A percentile compares a stretch with the other conserved stretches of the same genome.
Evolutionary conservation across 192 early-diverging fungal species (phyloP).

Genomic region (Gryganskiella cystojenkinii): DNA sequence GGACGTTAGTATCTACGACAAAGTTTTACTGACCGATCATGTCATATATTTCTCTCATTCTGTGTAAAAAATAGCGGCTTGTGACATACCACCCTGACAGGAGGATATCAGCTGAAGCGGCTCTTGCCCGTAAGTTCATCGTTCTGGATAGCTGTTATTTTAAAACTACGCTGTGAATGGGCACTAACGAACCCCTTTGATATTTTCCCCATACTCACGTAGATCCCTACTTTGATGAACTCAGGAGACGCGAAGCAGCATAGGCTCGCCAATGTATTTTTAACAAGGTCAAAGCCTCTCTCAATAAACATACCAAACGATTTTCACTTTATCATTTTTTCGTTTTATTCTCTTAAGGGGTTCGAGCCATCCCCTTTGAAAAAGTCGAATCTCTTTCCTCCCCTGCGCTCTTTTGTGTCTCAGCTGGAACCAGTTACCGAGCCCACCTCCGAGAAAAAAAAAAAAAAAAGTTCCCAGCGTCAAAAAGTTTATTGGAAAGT

Average conservation of each 20-base stretch:
- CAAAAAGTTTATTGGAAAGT: too few species aligned
- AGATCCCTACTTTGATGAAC: constrained; percentile 51
- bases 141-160: neutral
- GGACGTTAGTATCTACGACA: neutral
- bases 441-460: too few species aligned
- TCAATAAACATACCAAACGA: too few species aligned
- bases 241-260: constrained; percentile 33
- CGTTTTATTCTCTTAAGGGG: too few species aligned
- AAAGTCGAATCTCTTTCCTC: too few species aligned
- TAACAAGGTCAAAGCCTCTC: too few species aligned
- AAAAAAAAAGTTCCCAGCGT: too few species aligned
- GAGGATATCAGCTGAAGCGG: constrained; percentile 52
- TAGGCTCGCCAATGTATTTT: too few species aligned
- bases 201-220: neutral
- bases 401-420: too few species aligned
- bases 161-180: neutral
- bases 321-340: too few species aligned
- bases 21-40: neutral
- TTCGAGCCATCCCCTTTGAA: too few species aligned
- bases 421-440: too few species aligned
- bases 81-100: constrained; percentile 47
- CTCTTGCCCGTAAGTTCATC: constrained; percentile 30
- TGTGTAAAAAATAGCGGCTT: constrained; percentile 24
- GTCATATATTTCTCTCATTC: neutral
- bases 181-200: neutral